phyloP scores from a whole-genome alignment of 2,329 filamentous ascomycete species.

The Hypomyces rosellus region DNA sequence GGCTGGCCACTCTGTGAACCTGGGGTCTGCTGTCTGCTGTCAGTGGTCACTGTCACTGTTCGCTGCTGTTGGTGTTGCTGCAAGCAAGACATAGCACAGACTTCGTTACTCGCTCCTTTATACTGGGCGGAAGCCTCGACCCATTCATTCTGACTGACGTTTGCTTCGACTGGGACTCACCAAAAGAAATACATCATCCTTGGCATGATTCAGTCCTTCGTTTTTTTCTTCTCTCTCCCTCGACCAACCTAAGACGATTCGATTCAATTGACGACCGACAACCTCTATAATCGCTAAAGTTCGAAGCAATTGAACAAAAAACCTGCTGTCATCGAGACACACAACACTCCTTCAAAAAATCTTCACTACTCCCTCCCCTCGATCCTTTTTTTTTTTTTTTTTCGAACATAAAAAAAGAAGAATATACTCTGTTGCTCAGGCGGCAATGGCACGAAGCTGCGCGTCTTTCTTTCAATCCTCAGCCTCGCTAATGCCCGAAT shows the following conservation, averaged over 20 bases:
- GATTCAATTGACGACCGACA: neutral
- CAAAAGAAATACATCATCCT: slow-evolving; percentile 1
- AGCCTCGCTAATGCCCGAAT: slow-evolving; percentile 4
- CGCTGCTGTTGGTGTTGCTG: no score
- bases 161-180: neutral
- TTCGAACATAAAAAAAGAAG: neutral
- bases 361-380: neutral
- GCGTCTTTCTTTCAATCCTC: slow-evolving; percentile 3
- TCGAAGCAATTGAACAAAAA: no score
- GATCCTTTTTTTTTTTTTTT: neutral
- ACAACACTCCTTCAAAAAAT: no score
- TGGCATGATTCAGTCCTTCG: slow-evolving; percentile 4
- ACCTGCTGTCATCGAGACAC: no score
- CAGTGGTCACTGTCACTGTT: no score
- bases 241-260: neutral
- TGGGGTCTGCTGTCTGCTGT: no score
- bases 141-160: neutral
- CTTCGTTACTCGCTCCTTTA: neutral
- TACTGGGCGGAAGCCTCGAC: slow-evolving; percentile 5
- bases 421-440: slow-evolving; percentile 1
- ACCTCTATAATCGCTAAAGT: neutral
- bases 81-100: neutral
- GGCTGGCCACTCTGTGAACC: neutral
- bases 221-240: neutral
- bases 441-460: slow-evolving; percentile 14